Base-by-base conservation (phyloP, 2,329 filamentous ascomycete species). In the Clarireedia monteithiana region DNA sequence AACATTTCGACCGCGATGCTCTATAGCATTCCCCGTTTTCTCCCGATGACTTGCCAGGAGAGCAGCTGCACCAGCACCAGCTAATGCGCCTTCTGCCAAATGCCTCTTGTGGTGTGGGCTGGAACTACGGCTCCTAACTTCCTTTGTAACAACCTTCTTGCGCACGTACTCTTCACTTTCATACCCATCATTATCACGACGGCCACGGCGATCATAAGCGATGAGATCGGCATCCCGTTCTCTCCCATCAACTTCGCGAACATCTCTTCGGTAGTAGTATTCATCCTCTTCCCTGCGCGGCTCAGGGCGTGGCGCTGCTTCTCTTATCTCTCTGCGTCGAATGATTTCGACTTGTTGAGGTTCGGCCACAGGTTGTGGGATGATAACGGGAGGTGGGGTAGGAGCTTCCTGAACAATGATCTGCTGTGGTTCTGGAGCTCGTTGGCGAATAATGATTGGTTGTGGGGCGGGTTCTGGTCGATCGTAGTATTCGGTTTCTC, bases 31-130 rank as follows among this genome's bases (percentile, higher is more conserved):
- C 58, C 67, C 62, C 48, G 60, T 53, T 54, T 73, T 74, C 50
- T 76, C 74, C 48, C 79, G 75, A 20, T 81, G 78, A 48, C 78
- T 80, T 15, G 77, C 74, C 5, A 84, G 69, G 2, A 85, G 69
- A n/a, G 82, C 83, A 10, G 79, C 78, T 6, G 83, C 69, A 49
- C 82, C 83, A 17, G 83, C 83, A 15, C 82, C 83, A 27, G 83
- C 83, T 15, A 85, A 73, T 9, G 82, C 83, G n/a, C 83, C 83
- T 64, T 84, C 82, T 23, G 82, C 82, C 5, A 86, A 68, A 62
- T 84, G 79, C 44, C 79, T 78, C 67, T 76, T 83, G 62, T 80
- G 79, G 60, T 81, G 76, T 50, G 75, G 71, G 42, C 74, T 74
- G 4, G 74, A 70, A 60, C 77, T 78, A 40, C 61, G 56, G 10